Percentiles rank a stretch among this genome's conserved stretches.
Evolutionary conservation across 495 filamentous ascomycete genomes (phyloP).

Genomic region (Poronia punctata): DNA sequence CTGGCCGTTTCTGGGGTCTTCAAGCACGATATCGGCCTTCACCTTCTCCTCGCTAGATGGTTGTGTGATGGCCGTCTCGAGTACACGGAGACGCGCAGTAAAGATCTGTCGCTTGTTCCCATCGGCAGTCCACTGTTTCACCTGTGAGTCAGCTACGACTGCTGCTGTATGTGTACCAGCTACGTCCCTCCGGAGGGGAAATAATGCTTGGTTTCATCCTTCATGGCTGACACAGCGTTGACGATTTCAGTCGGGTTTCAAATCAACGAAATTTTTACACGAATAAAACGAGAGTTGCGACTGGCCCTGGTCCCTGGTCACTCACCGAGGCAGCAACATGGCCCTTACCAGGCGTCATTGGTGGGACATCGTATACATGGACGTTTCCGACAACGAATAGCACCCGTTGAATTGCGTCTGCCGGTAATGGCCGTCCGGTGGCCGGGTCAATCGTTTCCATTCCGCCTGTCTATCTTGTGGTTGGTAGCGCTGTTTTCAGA

Average conservation of each 20-base stretch:
- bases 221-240: no score
- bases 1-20: conserved; percentile 59
- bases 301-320: no score
- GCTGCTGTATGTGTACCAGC: no score
- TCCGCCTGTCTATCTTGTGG: background rate
- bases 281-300: no score
- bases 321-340: conserved; percentile 53
- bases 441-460: conserved; percentile 51
- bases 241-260: no score
- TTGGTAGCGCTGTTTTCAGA: no score
- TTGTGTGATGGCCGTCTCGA: conserved; percentile 59
- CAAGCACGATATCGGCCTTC: conserved; percentile 65
- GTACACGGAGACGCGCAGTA: conserved; percentile 68
- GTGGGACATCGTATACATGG: conserved; percentile 77
- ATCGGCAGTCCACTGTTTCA: conserved; percentile 59
- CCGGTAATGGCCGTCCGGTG: conserved; percentile 49
- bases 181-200: no score
- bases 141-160: conserved; percentile 8
- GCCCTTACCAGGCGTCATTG: conserved; percentile 59
- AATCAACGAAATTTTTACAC: no score
- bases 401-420: conserved; percentile 70
- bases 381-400: conserved; percentile 63
- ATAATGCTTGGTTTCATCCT: no score
- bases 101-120: conserved; percentile 66
- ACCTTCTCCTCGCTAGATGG: conserved; percentile 44